These are phyloP conservation scores for Linum lewisii DNA, from an alignment of 345 rosid species.

Conservation along the genomic window DNA sequence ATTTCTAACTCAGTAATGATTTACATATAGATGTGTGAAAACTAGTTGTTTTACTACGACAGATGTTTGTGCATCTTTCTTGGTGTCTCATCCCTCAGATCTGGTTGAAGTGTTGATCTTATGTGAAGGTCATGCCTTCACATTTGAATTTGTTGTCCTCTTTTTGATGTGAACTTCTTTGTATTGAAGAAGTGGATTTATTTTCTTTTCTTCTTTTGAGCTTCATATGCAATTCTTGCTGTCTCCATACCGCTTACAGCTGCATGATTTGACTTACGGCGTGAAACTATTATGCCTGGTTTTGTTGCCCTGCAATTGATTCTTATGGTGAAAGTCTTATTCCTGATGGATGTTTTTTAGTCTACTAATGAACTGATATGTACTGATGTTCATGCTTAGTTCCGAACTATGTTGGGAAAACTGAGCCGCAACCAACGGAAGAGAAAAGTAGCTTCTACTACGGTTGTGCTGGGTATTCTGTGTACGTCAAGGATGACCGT, in stretches of 20 bases:
- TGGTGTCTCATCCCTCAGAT: no score
- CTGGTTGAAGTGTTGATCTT: no score
- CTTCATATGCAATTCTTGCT: no score
- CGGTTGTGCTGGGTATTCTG: conserved; percentile 60
- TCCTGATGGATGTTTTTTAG: background rate
- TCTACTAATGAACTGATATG: background rate
- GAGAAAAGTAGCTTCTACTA: conserved; percentile 45
- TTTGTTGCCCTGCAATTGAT: background rate
- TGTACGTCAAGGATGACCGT: conserved; percentile 29
- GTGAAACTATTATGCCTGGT: background rate
- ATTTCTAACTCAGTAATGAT: no score
- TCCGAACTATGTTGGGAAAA: conserved; percentile 33
- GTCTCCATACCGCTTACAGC: background rate
- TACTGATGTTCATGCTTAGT: conserved; percentile 31
- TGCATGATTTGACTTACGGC: background rate
- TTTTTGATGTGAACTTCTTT: no score
- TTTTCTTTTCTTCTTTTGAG: no score
- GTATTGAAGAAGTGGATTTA: no score
- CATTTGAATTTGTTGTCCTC: no score
- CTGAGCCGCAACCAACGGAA: conserved; percentile 42
- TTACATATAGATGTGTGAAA: no score
- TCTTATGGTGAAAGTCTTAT: background rate
- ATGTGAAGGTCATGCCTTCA: no score
- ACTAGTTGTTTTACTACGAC: no score
- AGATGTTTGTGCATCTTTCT: no score